These are phyloP conservation scores for Paecilomyces sp. DNA, from an alignment of 2,329 filamentous ascomycete species.

Conservation along the genomic window DNA sequence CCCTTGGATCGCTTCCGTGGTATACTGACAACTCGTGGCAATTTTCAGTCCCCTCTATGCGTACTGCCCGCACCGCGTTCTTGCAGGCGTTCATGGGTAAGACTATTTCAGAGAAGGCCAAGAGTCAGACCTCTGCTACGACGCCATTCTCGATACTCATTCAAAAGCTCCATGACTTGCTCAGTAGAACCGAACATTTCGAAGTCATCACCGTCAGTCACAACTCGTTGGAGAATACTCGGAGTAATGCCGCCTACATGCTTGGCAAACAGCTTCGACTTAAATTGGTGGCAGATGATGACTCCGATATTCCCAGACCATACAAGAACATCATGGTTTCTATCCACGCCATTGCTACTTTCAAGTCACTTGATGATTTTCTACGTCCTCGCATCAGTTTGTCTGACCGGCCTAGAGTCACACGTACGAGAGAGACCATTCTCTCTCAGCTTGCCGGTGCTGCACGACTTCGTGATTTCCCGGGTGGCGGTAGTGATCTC, in stretches of 20 bases:
- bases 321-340: constrained; percentile 97
- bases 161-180: constrained; percentile 88
- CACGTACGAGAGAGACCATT: constrained; percentile 54
- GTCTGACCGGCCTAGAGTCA: constrained; percentile 62
- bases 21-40: not conserved
- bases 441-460: constrained; percentile 69
- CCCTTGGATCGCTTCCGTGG: not conserved
- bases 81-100: constrained; percentile 87
- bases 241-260: constrained; percentile 91
- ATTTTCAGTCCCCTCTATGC: constrained; percentile 17
- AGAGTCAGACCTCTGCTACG: constrained; percentile 57
- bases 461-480: constrained; percentile 51
- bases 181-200: constrained; percentile 96
- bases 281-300: constrained; percentile 75
- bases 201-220: constrained; percentile 95
- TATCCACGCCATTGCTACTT: constrained; percentile 96
- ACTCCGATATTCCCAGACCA: constrained; percentile 77
- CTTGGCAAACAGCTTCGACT: constrained; percentile 90
- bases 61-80: constrained; percentile 70
- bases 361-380: constrained; percentile 95
- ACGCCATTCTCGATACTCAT: constrained; percentile 88
- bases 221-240: constrained; percentile 80
- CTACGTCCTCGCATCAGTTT: constrained; percentile 80
- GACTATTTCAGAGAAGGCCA: constrained; percentile 53
- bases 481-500: constrained; percentile 20